Evolutionary conservation across 192 early-diverging fungal species (phyloP), one percentile per base, ranked within the genome.

Genomic region (Backusella tuberculispora): DNA sequence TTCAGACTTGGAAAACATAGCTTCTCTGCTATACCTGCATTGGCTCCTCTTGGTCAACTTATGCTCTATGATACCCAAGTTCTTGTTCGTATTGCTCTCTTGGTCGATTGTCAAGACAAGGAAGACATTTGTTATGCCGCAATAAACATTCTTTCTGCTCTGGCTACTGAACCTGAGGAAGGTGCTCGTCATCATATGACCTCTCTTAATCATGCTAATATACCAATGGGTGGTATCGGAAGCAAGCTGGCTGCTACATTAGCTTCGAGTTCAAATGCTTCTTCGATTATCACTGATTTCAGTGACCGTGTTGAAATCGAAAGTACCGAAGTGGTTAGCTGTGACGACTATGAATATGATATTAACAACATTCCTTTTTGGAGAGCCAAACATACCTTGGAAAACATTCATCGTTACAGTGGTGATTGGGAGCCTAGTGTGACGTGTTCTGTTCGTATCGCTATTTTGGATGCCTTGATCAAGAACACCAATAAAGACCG

Each of bases 381-480:
- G 81, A 43, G 26, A 19, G 81, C 66, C 44, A 76, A 69, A 74
- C 76, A 24, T 45, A 81, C 70, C 63, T 75, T 66, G 68, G 82
- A 44, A 21, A 79, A 84, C 14, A 10, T 41, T n/a, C 66, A 72
- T 40, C 60, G 46, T 5, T 72, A 48, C 8, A 47, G 46, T 38
- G 75, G 71, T 13, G 40, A 42, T 26, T 34, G 24, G 21, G 34
- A 37, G 10, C 60, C 38, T 19, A 47, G 38, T 26, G 45, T 63
- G 1, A 17, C 47, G 2, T 65, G 45, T 5, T 81, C 90, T 38
- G 86, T 97, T 26, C 91, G 94, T 0, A 82, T 95, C 46, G 92
- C 95, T 6, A 93, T 98, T 47, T 80, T 98, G 53, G 93, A 97
- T 60, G 79, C 98, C 69, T 81, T 99, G 47, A 77, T 98, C 14